Evolutionary conservation across 345 rosid species (phyloP).

Genomic region (Gossypium raimondii): DNA sequence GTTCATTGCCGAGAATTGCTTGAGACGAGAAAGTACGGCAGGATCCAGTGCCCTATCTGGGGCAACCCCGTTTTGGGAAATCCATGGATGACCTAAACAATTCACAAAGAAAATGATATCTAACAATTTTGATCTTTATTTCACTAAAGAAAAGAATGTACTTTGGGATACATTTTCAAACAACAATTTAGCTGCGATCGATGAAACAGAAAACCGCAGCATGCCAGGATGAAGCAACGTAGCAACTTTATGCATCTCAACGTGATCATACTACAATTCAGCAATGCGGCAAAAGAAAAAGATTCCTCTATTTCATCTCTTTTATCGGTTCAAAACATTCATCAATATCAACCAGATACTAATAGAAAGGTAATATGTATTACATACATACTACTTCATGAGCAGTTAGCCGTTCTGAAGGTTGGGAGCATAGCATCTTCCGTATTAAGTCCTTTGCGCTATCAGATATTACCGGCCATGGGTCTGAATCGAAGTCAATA

Average conservation of each 20-base stretch:
- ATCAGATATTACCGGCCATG: conserved; percentile 93
- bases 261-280: neutral
- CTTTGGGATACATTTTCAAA: too few relatives aligned
- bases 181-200: neutral
- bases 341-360: conserved; percentile 1
- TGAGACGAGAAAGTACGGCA: conserved; percentile 96
- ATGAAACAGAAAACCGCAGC: neutral
- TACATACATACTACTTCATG: conserved; percentile 92
- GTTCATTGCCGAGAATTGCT: conserved; percentile 97
- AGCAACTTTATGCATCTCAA: neutral
- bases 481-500: conserved; percentile 91
- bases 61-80: conserved; percentile 96
- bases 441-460: conserved; percentile 85
- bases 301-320: neutral
- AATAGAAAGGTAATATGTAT: conserved; percentile 36
- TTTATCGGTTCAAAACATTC: conserved; percentile 7
- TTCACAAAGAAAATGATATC: neutral
- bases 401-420: conserved; percentile 81
- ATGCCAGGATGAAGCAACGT: neutral
- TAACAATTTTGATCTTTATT: too few relatives aligned
- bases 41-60: conserved; percentile 93
- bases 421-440: conserved; percentile 75
- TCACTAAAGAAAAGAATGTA: too few relatives aligned
- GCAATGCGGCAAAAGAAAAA: neutral
- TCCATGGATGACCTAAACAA: conserved; percentile 92